Base-by-base conservation (phyloP, 23 red algal genomes). In the Gracilaria domingensis region DNA sequence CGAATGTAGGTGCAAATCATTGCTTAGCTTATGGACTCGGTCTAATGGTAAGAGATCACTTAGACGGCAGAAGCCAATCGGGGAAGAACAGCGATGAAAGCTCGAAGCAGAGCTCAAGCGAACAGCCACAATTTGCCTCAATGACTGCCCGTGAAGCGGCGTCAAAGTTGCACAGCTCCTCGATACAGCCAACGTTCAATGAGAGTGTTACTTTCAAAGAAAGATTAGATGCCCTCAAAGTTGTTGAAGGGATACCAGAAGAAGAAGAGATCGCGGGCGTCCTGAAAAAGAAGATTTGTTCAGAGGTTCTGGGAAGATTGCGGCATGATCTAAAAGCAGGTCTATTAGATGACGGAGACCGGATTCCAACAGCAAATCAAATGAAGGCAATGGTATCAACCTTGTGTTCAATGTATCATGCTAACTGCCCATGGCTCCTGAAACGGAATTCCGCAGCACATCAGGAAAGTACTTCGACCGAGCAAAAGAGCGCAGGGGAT, bases 1-100 rank as follows among this genome's bases (percentile, higher is more conserved):
- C 9, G 17, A n/a, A 23, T 5, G 35, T 82, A 4, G 79, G 79
- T 13, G 11, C 2, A 12, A 56, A 62, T 13, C 58, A 62, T 36
- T 40, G 21, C 7, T 36, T 53, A 21, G 79, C 58, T 14, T 82
- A 82, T 36, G 79, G 79, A 65, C 21, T 82, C 44, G 38, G 79
- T 82, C 79, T 82, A 16, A 82, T 62, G 62, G 16, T 82, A 42
- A 59, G 79, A 26, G 72, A 77, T 51, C 38, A 77, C 14, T 51
- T 77, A 23, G 72, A 77, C 0, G 42, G 39, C 12, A 77, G 45
- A 25, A 23, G 30, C 30, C 38, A n/a, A 1, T 20, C 4, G 40
- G 45, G 72, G 5, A 77, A 77, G 28, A 50, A 33, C 12, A 77
- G 36, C 18, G 13, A 51, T 50, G 72, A 77, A 48, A 23, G 23